Evolutionary conservation across 75 land plant genomes (phyloP), one percentile per base, ranked within the genome.

Genomic region (Cunninghamia lanceolata): DNA sequence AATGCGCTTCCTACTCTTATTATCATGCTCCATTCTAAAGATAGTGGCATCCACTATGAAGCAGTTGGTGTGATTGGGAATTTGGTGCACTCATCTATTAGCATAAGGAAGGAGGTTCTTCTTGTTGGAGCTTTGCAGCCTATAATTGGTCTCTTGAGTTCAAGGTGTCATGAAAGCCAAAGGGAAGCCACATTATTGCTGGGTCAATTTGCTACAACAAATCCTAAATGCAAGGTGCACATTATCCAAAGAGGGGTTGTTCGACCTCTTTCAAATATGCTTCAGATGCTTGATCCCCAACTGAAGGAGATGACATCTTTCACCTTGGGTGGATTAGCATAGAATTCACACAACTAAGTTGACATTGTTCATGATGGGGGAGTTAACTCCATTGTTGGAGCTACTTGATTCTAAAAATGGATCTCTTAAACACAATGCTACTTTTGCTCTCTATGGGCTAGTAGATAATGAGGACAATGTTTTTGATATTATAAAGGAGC

Each of bases 201-300:
- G 43, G 98, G 98, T 34, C 98, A 98, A 86, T 98, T 98, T 94
- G 99, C 99, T 34, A 95, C 99, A 63, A 90, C 98, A 40, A 98
- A 98, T 90, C 97, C 96, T 42, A 95, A 98, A 75, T 98, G 97
- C 92, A 98, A 96, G 98, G 99, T 98, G 99, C n/a, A n/a, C n/a
- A n/a, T n/a, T n/a, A n/a, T n/a, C n/a, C n/a, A n/a, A n/a, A n/a
- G n/a, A n/a, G n/a, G n/a, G n/a, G n/a, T n/a, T n/a, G n/a, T n/a
- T n/a, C n/a, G n/a, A n/a, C n/a, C n/a, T n/a, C n/a, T n/a, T n/a
- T n/a, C n/a, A n/a, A n/a, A n/a, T n/a, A n/a, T n/a, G n/a, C n/a
- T n/a, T n/a, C n/a, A n/a, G n/a, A n/a, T n/a, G n/a, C n/a, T n/a
- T n/a, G n/a, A n/a, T n/a, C n/a, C n/a, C n/a, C n/a, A n/a, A n/a